A percentile compares a stretch with the other conserved stretches of the same genome.
Conservation (phyloP, 2,329 filamentous ascomycete genomes). For the Penicillium sp. region DNA sequence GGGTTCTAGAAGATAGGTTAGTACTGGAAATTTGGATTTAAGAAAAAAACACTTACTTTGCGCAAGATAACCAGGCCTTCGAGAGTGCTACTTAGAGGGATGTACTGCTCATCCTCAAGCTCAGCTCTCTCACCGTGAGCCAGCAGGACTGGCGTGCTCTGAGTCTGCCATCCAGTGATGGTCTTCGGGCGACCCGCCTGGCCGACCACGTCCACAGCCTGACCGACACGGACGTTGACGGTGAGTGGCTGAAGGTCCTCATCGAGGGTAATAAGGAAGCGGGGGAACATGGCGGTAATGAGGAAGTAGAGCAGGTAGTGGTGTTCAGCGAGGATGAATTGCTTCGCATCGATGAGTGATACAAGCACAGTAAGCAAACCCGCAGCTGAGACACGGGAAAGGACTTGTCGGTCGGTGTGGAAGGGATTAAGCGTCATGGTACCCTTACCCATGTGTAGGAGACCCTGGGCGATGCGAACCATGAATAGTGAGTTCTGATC, state of each 20-base stretch:
- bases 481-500: slow-evolving; percentile 97
- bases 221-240: slow-evolving; percentile 94
- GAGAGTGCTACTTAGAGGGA: slow-evolving; percentile 83
- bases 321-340: slow-evolving; percentile 68
- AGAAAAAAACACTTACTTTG: slow-evolving; percentile 66
- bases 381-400: slow-evolving; percentile 86
- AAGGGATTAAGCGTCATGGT: slow-evolving; percentile 96
- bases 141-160: slow-evolving; percentile 95
- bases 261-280: slow-evolving; percentile 93
- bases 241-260: slow-evolving; percentile 91
- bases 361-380: slow-evolving; percentile 88
- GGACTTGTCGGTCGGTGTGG: slow-evolving; percentile 95
- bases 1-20: slow-evolving; percentile 44
- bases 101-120: slow-evolving; percentile 95
- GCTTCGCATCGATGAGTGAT: slow-evolving; percentile 92
- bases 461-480: slow-evolving; percentile 96
- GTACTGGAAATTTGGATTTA: slow-evolving; percentile 7
- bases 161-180: slow-evolving; percentile 98
- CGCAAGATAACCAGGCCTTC: slow-evolving; percentile 94
- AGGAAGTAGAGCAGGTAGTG: slow-evolving; percentile 98
- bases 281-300: slow-evolving; percentile 92
- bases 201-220: slow-evolving; percentile 96
- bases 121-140: slow-evolving; percentile 95
- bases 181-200: slow-evolving; percentile 97
- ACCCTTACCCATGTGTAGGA: slow-evolving; percentile 98